Evolutionary conservation across 1,284 basidiomycete species (phyloP), one percentile per base, ranked within the genome.

Genomic region (Austroboletus novae-zelandiae): DNA sequence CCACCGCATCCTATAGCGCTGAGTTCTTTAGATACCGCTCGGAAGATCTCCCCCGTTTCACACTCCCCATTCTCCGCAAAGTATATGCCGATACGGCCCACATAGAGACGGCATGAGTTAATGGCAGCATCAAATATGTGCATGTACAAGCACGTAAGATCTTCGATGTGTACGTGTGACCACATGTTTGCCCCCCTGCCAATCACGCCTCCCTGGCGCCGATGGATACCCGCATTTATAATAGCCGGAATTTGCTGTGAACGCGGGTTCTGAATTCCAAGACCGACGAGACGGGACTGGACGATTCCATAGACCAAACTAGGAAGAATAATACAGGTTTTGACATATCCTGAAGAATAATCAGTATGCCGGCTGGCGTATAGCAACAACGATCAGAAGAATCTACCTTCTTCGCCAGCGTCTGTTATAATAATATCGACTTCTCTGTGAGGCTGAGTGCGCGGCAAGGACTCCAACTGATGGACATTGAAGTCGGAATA

Each of bases 401-500:
- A 44, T 47, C 5, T 45, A 62, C 71, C 73, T 58, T 68, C 55
- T 34, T 64, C 52, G 43, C 71, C 64, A 3, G 73, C 74, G 8
- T 65, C 57, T 9, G 56, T 57, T 35, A 68, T 47, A 17, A 50
- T 40, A 15, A 57, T 36, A 32, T 66, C 65, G 5, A 73, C 61
- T 35, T 67, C 58, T 39, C 71, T 66, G 53, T 74, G 72, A 1
- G 61, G 49, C 23, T 64, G 68, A n/a, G 62, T 64, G 17, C 45
- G 50, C 14, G 69, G 61, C 31, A 75, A 57, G 10, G 61, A 58
- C 45, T 71, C 72, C 39, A 75, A 61, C 40, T 58, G 60, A 27
- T 65, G 64, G 5, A 67, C 51, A 43, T 74, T 63, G 17, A 65
- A 40, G 57, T 76, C 73, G 27, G 65, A 66, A 56, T 71, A 74